Evolutionary conservation across 495 filamentous ascomycete species (phyloP).

Genomic region (Aspergillus leporis): DNA sequence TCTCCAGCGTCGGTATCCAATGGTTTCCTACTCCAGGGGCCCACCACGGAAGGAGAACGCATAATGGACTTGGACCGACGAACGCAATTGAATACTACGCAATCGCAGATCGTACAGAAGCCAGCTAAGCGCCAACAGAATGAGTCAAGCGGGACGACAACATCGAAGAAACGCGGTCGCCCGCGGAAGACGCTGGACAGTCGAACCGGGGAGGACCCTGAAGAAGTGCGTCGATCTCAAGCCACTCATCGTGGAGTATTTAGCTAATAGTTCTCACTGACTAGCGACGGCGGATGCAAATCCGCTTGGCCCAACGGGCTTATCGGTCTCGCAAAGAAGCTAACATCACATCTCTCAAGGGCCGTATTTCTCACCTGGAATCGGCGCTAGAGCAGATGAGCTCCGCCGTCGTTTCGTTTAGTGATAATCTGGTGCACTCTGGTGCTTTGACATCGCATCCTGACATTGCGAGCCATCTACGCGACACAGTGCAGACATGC

Average conservation of each 20-base stretch:
- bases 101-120: not conserved
- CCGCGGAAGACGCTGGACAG: constrained; percentile 17
- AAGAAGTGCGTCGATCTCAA: constrained; percentile 21
- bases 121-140: constrained; percentile 10
- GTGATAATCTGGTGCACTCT: constrained; percentile 56
- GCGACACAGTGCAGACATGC: constrained; percentile 32
- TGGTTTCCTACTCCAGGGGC: not conserved
- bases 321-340: constrained; percentile 84
- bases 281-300: constrained; percentile 83
- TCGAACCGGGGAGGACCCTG: constrained; percentile 16
- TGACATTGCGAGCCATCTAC: constrained; percentile 37
- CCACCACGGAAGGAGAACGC: not conserved
- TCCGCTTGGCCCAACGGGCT: constrained; percentile 79
- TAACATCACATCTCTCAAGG: constrained; percentile 71
- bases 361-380: constrained; percentile 64
- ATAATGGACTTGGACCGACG: not conserved
- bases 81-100: not conserved
- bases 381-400: constrained; percentile 72
- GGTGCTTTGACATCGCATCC: constrained; percentile 41
- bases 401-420: constrained; percentile 68
- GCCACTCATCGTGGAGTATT: not conserved
- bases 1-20: not conserved
- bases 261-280: not conserved
- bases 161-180: constrained; percentile 22
- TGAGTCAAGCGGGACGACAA: constrained; percentile 8